Conservation (phyloP, 805 yeast genomes). For the Saccharomycopsis oosterbeekiorum region DNA sequence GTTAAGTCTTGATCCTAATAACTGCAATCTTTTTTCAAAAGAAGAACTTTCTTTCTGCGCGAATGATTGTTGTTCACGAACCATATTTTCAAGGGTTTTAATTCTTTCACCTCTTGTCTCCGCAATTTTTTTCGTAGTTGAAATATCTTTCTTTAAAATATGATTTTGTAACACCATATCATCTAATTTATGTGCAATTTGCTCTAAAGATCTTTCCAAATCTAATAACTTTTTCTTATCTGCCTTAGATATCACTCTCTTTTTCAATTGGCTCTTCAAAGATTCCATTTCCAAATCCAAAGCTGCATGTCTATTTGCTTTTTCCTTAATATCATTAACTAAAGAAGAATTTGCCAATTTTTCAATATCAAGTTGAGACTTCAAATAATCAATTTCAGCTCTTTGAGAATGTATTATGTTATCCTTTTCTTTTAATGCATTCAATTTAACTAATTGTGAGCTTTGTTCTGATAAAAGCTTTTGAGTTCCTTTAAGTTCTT, state of each 20-base stretch:
- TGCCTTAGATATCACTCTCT: slow-evolving; percentile 22
- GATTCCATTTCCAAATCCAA: slow-evolving; percentile 35
- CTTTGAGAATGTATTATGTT: background rate
- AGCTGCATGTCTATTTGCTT: slow-evolving; percentile 22
- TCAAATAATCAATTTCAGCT: slow-evolving; percentile 10
- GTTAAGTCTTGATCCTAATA: slow-evolving; percentile 23
- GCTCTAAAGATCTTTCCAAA: slow-evolving; percentile 49
- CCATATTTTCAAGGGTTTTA: slow-evolving; percentile 38
- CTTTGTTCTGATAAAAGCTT: background rate
- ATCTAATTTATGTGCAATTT: slow-evolving; percentile 45
- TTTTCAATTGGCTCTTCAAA: slow-evolving; percentile 28
- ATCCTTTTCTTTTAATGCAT: background rate
- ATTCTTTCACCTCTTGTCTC: slow-evolving; percentile 50
- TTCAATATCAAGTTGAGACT: slow-evolving; percentile 16
- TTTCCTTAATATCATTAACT: slow-evolving; percentile 22
- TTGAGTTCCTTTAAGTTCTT: background rate
- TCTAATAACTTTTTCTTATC: slow-evolving; percentile 42
- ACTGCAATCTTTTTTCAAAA: slow-evolving; percentile 36
- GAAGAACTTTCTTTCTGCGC: slow-evolving; percentile 38
- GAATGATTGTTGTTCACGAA: slow-evolving; percentile 40
- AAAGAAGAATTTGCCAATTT: slow-evolving; percentile 16
- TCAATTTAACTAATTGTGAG: background rate
- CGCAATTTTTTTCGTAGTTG: slow-evolving; percentile 44
- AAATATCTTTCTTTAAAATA: slow-evolving; percentile 45
- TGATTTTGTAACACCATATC: slow-evolving; percentile 57